Evolutionary conservation across 2,329 filamentous ascomycete genomes (phyloP).

Genomic region (Raffaelea albimanens): DNA sequence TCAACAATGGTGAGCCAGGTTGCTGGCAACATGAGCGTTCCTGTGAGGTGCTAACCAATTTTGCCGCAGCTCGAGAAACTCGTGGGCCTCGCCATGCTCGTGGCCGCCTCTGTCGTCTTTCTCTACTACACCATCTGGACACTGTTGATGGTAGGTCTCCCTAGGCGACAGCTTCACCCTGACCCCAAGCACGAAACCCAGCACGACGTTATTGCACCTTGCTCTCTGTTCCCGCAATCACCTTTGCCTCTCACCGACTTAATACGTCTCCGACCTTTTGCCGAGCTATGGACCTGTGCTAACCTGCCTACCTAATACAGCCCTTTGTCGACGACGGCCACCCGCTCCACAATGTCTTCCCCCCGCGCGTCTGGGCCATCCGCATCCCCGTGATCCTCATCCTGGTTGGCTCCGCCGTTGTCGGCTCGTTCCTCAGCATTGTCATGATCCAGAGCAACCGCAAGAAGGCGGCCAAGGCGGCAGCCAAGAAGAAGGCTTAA

Average conservation of each 20-base stretch:
- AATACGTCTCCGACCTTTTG: not conserved
- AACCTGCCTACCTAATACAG: constrained; percentile 34
- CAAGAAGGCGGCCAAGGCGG: constrained; percentile 89
- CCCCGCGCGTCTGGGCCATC: constrained; percentile 95
- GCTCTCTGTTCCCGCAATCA: constrained; percentile 4
- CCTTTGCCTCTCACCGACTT: constrained; percentile 4
- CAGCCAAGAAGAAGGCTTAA: constrained; percentile 72
- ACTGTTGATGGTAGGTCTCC: constrained; percentile 71
- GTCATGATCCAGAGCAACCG: constrained; percentile 99
- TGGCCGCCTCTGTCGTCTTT: constrained; percentile 54
- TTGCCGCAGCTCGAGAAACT: constrained; percentile 94
- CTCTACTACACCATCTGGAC: constrained; percentile 97
- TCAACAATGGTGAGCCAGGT: not conserved
- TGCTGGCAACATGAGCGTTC: too few species aligned
- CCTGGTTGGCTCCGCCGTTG: constrained; percentile 81
- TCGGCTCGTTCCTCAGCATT: constrained; percentile 89
- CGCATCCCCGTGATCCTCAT: constrained; percentile 96
- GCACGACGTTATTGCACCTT: too few species aligned
- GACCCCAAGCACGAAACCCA: too few species aligned
- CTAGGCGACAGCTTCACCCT: too few species aligned
- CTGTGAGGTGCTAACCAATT: too few species aligned
- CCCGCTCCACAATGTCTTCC: constrained; percentile 89
- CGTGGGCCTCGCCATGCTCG: constrained; percentile 58
- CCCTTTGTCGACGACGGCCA: constrained; percentile 96
- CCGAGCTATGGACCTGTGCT: not conserved